Evolutionary conservation across 2,329 filamentous ascomycete species (phyloP).

Genomic region (Alternaria hordeiaustralica): DNA sequence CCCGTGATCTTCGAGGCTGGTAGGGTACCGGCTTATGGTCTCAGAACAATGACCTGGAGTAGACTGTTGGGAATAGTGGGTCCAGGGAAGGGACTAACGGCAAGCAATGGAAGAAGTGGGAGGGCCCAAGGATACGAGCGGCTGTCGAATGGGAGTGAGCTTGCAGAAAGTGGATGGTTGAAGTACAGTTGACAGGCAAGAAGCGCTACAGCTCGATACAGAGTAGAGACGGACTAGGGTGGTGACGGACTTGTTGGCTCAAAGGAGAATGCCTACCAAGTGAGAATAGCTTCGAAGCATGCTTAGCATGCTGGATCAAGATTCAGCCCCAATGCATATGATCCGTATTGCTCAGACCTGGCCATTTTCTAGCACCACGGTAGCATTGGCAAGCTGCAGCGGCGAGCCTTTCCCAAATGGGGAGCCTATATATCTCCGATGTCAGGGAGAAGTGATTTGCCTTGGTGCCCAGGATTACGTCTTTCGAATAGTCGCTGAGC

Average conservation of each 20-base stretch:
- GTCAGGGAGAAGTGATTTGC: constrained; percentile 48
- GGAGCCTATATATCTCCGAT: constrained; percentile 51
- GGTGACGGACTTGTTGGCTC: constrained; percentile 48
- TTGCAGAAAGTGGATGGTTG: constrained; percentile 38
- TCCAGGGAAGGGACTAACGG: constrained; percentile 16
- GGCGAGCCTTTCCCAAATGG: constrained; percentile 51
- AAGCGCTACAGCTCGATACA: constrained; percentile 46
- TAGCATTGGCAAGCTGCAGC: constrained; percentile 57
- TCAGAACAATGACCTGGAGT: constrained; percentile 26
- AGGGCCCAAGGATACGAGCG: constrained; percentile 30
- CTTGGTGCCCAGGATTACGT: constrained; percentile 45
- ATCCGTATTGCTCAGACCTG: constrained; percentile 55
- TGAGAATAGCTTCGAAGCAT: constrained; percentile 43
- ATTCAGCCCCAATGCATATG: constrained; percentile 54
- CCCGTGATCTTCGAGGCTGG: constrained; percentile 44
- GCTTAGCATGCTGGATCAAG: constrained; percentile 47
- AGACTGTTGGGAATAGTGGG: constrained; percentile 13
- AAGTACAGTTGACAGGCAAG: constrained; percentile 41
- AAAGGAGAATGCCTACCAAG: constrained; percentile 49
- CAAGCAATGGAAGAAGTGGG: constrained; percentile 27
- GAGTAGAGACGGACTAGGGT: constrained; percentile 39
- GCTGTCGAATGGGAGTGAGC: constrained; percentile 31
- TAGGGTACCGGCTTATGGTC: constrained; percentile 30
- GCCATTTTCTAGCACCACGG: constrained; percentile 52
- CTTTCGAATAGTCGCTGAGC: constrained; percentile 43